Evolutionary conservation across 768 basidiomycete genomes (phyloP).

Genomic region (Wakefieldia striispora): DNA sequence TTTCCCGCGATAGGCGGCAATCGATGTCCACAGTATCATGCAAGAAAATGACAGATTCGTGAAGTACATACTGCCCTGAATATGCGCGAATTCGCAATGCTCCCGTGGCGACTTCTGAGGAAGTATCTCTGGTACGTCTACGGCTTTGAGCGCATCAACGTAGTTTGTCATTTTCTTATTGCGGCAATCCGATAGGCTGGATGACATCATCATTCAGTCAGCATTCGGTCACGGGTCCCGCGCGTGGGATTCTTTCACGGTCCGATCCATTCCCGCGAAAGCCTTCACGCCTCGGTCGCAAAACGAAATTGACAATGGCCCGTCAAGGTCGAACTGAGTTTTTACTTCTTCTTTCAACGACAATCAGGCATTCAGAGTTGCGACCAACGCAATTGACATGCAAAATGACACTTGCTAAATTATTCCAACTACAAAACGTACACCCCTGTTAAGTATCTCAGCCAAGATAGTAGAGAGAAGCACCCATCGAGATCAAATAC

Average conservation of each 20-base stretch:
- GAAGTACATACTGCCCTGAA: neutral
- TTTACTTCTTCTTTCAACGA: too few species aligned
- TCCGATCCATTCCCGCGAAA: conserved; percentile 24
- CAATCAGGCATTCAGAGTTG: neutral
- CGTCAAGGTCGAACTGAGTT: too few species aligned
- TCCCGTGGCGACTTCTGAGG: too few species aligned
- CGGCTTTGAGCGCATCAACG: too few species aligned
- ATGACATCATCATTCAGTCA: neutral
- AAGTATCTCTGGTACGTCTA: neutral
- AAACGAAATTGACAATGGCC: neutral
- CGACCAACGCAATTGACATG: neutral
- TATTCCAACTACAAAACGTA: conserved; percentile 1
- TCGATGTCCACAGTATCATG: too few species aligned
- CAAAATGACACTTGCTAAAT: conserved; percentile 2
- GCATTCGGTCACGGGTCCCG: neutral
- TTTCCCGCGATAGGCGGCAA: too few species aligned
- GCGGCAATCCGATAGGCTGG: too few species aligned
- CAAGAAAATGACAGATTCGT: neutral
- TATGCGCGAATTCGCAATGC: too few species aligned
- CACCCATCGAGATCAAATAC: neutral
- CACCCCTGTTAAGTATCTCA: neutral
- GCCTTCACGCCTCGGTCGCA: neutral
- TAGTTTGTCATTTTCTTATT: too few species aligned
- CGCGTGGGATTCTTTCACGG: neutral
- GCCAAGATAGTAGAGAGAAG: conserved; percentile 6